phyloP scores from a whole-genome alignment of 306 rosid species.

The Vachellia collinsii region DNA sequence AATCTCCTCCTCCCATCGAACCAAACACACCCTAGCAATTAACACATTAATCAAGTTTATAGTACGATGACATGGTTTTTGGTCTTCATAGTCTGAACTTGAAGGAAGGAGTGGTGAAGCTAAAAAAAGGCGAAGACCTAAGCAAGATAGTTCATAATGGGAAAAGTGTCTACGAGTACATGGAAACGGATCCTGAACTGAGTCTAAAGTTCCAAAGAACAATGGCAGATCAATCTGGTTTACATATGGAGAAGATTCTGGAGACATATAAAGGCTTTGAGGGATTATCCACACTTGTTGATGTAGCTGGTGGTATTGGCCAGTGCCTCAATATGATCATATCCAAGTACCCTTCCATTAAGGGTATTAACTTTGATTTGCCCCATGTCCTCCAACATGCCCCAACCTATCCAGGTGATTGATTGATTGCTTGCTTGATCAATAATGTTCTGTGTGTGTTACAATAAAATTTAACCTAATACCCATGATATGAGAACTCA shows the following conservation, averaged over 20 bases:
- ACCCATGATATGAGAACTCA: no score
- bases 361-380: constrained; percentile 7
- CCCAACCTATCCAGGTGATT: constrained; percentile 2
- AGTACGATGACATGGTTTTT: background rate
- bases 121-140: background rate
- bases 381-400: constrained; percentile 4
- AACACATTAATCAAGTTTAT: background rate
- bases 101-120: background rate
- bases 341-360: constrained; percentile 17
- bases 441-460: background rate
- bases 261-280: constrained; percentile 1
- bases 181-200: background rate
- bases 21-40: no score
- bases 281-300: background rate
- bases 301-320: constrained; percentile 9
- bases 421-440: no score
- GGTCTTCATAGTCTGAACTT: background rate
- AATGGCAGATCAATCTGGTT: background rate
- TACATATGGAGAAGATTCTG: background rate
- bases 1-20: no score
- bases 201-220: background rate
- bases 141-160: background rate
- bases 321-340: background rate
- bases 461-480: background rate
- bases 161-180: background rate